phyloP scores from a whole-genome alignment of 1,139 yeast genomes.

The Geotrichum histeridarum region DNA sequence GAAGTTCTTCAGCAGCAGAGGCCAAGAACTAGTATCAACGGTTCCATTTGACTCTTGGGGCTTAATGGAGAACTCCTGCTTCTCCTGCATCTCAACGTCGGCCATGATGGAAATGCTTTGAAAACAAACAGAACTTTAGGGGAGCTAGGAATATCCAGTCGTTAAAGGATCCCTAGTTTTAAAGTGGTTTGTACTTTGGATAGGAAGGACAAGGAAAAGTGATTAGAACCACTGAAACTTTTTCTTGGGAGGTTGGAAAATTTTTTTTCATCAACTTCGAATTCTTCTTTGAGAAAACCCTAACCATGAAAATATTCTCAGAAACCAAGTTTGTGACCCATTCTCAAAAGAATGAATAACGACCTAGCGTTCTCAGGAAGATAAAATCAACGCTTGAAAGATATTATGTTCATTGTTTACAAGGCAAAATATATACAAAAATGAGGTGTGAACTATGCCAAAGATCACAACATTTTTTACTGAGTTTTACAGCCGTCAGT shows the following conservation, averaged over 20 bases:
- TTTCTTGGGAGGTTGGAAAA: constrained; percentile 3
- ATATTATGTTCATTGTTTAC: no score
- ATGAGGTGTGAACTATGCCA: no score
- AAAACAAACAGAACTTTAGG: no score
- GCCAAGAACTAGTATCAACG: constrained; percentile 92
- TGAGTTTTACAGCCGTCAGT: constrained; percentile 17
- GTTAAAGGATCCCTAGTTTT: no score
- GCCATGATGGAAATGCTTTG: constrained; percentile 20
- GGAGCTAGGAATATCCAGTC: no score
- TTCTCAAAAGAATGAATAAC: no score
- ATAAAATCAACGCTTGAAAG: no score
- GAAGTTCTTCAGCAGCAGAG: constrained; percentile 84
- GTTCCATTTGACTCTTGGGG: constrained; percentile 76
- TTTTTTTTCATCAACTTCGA: background rate
- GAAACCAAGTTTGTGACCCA: no score
- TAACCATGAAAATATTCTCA: background rate
- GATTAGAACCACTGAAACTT: background rate
- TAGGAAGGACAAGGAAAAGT: background rate
- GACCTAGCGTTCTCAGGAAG: no score
- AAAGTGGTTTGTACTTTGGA: background rate
- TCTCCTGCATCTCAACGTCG: constrained; percentile 32
- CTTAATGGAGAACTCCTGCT: constrained; percentile 56
- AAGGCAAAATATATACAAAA: no score
- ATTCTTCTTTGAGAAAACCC: background rate
- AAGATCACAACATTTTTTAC: background rate